These are phyloP conservation scores for Aphanoascus verrucosus DNA, from an alignment of 2,329 filamentous ascomycete species.

Conservation along the genomic window DNA sequence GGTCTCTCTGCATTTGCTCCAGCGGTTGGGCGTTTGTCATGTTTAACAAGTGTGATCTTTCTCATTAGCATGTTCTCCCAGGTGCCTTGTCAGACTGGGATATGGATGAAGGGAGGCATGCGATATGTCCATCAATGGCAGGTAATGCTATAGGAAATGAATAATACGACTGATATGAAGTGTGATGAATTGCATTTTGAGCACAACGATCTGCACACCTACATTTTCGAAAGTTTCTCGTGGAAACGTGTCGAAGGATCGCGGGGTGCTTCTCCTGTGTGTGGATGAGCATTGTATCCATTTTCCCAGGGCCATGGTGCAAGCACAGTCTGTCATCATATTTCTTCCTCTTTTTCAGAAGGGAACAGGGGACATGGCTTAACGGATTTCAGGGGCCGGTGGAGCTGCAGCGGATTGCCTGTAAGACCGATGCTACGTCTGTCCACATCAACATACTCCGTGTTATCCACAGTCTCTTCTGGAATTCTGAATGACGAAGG, in stretches of 20 bases:
- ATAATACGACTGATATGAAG: constrained; percentile 11
- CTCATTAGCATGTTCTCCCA: constrained; percentile 1
- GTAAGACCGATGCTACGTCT: too few species aligned
- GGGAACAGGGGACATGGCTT: too few species aligned
- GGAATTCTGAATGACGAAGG: too few species aligned
- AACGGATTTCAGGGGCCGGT: too few species aligned
- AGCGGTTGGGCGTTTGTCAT: constrained; percentile 7
- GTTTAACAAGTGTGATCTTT: neutral
- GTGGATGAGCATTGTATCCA: too few species aligned
- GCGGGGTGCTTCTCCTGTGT: too few species aligned
- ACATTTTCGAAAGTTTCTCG: neutral
- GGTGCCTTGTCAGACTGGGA: constrained; percentile 1
- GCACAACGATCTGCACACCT: neutral
- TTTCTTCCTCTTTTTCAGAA: too few species aligned
- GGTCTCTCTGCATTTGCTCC: constrained; percentile 4
- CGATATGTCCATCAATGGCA: neutral
- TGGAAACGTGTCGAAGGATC: neutral
- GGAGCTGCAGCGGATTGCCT: too few species aligned
- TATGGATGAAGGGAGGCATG: neutral
- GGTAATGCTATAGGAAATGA: constrained; percentile 4
- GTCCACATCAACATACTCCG: too few species aligned
- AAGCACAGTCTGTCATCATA: too few species aligned
- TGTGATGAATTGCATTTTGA: neutral
- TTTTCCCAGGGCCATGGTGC: too few species aligned
- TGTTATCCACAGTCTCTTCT: too few species aligned